Conservation (phyloP, 305 asterid species). For the Rubia occidens region DNA sequence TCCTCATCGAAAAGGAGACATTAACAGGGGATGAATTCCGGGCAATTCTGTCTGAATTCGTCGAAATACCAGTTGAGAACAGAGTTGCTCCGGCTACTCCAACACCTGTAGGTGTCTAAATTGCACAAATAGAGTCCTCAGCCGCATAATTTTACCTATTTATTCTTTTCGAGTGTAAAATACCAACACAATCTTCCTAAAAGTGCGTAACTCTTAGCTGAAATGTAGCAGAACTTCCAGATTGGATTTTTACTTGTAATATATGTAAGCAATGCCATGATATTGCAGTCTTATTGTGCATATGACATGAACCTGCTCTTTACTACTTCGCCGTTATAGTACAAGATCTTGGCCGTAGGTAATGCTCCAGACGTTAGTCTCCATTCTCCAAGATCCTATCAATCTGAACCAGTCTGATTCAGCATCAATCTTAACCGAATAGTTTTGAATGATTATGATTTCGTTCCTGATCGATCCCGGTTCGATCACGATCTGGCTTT, state of each 20-base stretch:
- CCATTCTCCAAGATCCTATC: no score
- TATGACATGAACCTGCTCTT: not conserved
- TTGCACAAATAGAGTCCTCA: slow-evolving; percentile 13
- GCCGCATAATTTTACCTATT: slow-evolving; percentile 8
- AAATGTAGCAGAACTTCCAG: slow-evolving; percentile 7
- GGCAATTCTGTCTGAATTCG: slow-evolving; percentile 70
- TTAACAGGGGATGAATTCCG: slow-evolving; percentile 86
- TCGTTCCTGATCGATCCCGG: no score
- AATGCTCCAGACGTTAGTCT: no score
- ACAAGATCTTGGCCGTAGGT: no score
- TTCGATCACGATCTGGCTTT: no score
- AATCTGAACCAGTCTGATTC: no score
- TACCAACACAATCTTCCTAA: slow-evolving; percentile 8
- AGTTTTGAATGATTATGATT: no score
- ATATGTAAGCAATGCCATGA: slow-evolving; percentile 8
- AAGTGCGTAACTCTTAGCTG: slow-evolving; percentile 4
- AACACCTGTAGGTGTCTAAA: slow-evolving; percentile 50
- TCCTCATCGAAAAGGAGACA: slow-evolving; percentile 88
- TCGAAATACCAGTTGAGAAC: slow-evolving; percentile 72
- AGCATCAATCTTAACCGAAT: no score
- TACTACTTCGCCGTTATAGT: no score
- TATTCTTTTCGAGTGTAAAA: slow-evolving; percentile 18
- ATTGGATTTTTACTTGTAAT: not conserved
- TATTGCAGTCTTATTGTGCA: not conserved
- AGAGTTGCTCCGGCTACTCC: slow-evolving; percentile 43